Conservation (phyloP, 805 yeast species). For the Blastobotrys terrestris region DNA sequence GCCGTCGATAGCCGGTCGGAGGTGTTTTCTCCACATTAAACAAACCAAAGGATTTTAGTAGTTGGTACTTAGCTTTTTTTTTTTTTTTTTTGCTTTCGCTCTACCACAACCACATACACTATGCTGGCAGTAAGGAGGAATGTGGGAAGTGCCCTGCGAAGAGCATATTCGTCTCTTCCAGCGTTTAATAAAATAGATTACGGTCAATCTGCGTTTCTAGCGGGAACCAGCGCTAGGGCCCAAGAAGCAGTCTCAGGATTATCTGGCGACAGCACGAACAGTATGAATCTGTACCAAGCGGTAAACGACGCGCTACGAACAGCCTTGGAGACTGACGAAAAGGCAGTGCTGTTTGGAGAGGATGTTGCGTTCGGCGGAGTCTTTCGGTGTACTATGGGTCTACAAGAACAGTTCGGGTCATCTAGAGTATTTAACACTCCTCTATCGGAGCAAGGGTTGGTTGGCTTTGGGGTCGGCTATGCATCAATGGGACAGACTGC, state of each 20-base stretch:
- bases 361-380: conserved; percentile 98
- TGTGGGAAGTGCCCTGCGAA: not conserved
- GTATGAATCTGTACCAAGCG: conserved; percentile 40
- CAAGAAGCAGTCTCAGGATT: conserved; percentile 19
- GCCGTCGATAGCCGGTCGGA: not conserved
- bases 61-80: not conserved
- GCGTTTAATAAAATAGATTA: conserved; percentile 17
- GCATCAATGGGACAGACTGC: conserved; percentile 88
- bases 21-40: not conserved
- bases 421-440: conserved; percentile 86
- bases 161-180: not conserved
- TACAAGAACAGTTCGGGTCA: conserved; percentile 83
- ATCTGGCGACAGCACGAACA: conserved; percentile 17
- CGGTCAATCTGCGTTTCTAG: conserved; percentile 26
- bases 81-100: too few species aligned
- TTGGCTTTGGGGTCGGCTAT: conserved; percentile 83
- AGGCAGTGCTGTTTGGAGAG: conserved; percentile 86
- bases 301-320: conserved; percentile 87
- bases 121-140: not conserved
- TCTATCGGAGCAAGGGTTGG: conserved; percentile 90
- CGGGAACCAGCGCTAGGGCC: conserved; percentile 17
- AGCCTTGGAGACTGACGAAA: conserved; percentile 86
- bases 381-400: conserved; percentile 83
- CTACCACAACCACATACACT: not conserved
- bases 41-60: not conserved